These are phyloP conservation scores for Phylloporus arenicola DNA, from an alignment of 768 basidiomycete species.

Conservation along the genomic window DNA sequence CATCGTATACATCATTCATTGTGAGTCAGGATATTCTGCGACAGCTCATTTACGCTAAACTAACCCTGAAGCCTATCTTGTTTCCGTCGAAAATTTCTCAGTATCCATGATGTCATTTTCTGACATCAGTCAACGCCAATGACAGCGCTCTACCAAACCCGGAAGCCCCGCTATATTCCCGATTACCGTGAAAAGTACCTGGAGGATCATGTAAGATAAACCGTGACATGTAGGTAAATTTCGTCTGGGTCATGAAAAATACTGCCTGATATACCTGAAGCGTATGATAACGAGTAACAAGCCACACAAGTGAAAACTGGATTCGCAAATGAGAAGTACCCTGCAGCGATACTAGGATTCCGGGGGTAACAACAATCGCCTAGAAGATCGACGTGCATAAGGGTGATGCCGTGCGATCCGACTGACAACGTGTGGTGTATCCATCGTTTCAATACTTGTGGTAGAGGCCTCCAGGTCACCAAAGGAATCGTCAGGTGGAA, in stretches of 20 bases:
- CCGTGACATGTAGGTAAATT: not conserved
- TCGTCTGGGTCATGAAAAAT: not conserved
- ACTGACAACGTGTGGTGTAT: conserved; percentile 15
- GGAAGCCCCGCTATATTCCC: not conserved
- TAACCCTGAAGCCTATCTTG: not conserved
- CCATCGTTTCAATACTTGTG: not conserved
- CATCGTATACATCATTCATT: no score
- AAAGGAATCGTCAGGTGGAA: conserved; percentile 17
- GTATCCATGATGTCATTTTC: not conserved
- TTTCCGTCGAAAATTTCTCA: not conserved
- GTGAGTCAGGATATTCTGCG: not conserved
- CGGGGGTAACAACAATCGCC: conserved; percentile 15
- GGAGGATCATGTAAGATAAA: not conserved
- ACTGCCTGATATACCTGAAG: not conserved
- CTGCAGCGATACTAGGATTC: conserved; percentile 2
- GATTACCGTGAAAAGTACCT: not conserved
- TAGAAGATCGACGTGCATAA: conserved; percentile 13
- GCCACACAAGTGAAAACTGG: not conserved
- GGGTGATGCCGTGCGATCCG: conserved; percentile 14
- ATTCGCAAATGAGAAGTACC: not conserved
- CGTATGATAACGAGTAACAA: not conserved
- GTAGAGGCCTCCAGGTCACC: not conserved
- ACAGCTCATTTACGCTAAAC: not conserved
- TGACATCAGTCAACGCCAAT: not conserved
- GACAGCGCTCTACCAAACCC: not conserved